Percentiles rank a stretch among this genome's conserved stretches.
phyloP scores from a whole-genome alignment of 345 rosid genomes.

The Eucalyptus caleyi region DNA sequence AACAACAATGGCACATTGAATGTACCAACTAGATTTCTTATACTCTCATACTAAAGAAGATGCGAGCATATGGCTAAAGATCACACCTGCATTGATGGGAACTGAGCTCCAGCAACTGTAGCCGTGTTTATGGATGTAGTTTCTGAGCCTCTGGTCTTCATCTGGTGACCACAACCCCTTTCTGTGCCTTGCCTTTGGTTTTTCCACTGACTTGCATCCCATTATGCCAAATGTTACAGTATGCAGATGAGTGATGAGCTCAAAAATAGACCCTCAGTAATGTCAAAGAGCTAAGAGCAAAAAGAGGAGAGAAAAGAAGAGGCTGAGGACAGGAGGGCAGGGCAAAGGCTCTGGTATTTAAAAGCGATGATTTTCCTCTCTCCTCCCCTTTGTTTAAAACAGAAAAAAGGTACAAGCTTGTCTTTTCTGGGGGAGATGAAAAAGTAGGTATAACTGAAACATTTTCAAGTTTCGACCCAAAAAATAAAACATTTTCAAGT shows the following conservation, averaged over 20 bases:
- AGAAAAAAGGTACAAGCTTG: neutral
- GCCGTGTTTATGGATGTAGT: slow-evolving; percentile 52
- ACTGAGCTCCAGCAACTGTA: slow-evolving; percentile 85
- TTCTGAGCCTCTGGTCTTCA: slow-evolving; percentile 75
- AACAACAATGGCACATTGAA: neutral
- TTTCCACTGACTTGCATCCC: slow-evolving; percentile 35
- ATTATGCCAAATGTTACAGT: neutral
- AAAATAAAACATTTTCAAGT: neutral
- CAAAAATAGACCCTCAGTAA: neutral
- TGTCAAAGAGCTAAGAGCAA: neutral
- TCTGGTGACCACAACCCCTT: slow-evolving; percentile 98
- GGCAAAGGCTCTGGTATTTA: neutral
- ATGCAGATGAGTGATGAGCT: neutral
- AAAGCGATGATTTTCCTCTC: neutral
- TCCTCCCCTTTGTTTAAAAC: neutral
- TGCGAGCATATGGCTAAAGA: neutral
- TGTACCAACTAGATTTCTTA: neutral
- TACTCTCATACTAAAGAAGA: neutral
- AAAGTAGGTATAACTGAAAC: neutral
- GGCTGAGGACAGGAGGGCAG: neutral
- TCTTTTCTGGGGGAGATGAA: neutral
- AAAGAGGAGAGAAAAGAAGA: neutral
- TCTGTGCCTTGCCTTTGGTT: slow-evolving; percentile 49
- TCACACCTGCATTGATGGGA: slow-evolving; percentile 73
- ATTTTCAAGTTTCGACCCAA: neutral